These are phyloP conservation scores for Lasiosphaeriaceae sp. DNA, from an alignment of 495 filamentous ascomycete genomes.

Conservation along the genomic window DNA sequence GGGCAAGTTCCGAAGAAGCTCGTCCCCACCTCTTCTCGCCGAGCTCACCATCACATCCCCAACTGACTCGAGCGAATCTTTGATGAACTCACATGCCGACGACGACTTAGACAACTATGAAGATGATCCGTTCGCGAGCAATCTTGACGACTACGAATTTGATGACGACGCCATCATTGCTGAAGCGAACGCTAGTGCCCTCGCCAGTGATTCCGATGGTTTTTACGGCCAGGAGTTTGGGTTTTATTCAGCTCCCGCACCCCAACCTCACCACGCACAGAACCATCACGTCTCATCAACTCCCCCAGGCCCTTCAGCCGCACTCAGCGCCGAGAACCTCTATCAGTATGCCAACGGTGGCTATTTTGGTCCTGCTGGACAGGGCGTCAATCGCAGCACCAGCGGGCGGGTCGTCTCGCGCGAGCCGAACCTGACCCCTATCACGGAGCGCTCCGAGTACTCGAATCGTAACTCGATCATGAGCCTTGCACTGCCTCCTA, in stretches of 20 bases:
- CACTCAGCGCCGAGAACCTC: slow-evolving; percentile 37
- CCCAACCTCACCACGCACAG: slow-evolving; percentile 24
- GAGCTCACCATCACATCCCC: slow-evolving; percentile 45
- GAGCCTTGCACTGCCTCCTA: slow-evolving; percentile 58
- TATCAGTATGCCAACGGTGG: slow-evolving; percentile 72
- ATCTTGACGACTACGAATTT: slow-evolving; percentile 47
- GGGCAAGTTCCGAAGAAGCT: slow-evolving; percentile 61
- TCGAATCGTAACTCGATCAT: slow-evolving; percentile 90
- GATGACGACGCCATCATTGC: slow-evolving; percentile 90
- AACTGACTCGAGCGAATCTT: slow-evolving; percentile 34
- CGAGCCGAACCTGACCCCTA: slow-evolving; percentile 91
- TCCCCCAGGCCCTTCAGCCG: slow-evolving; percentile 4
- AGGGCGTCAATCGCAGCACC: slow-evolving; percentile 53
- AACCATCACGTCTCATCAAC: slow-evolving; percentile 12
- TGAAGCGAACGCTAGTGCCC: slow-evolving; percentile 87
- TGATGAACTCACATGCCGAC: slow-evolving; percentile 22
- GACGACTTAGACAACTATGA: slow-evolving; percentile 37
- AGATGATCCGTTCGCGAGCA: slow-evolving; percentile 34
- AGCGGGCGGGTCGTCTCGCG: slow-evolving; percentile 69
- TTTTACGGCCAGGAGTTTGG: slow-evolving; percentile 97
- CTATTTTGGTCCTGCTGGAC: slow-evolving; percentile 76
- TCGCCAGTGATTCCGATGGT: slow-evolving; percentile 87
- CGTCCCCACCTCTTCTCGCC: slow-evolving; percentile 48
- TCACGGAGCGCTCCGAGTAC: slow-evolving; percentile 94
- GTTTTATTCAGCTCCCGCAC: slow-evolving; percentile 77